Conservation (phyloP, 2,329 filamentous ascomycete species). For the Xenoacremonium recifei region DNA sequence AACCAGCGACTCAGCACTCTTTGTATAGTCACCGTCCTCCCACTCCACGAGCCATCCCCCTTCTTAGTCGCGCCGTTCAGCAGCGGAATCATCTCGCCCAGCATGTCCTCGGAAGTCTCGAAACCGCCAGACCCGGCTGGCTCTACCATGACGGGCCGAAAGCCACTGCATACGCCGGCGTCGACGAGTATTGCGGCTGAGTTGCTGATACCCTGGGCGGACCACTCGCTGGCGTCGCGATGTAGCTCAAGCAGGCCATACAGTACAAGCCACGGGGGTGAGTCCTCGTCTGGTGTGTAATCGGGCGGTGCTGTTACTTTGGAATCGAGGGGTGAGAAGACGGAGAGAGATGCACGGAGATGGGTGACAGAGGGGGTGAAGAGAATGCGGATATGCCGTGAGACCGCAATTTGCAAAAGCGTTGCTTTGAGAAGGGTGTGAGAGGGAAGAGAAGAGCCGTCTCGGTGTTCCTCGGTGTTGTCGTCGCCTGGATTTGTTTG, state of each 20-base stretch:
- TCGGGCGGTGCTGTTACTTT: constrained; percentile 37
- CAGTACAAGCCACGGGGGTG: constrained; percentile 51
- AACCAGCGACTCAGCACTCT: constrained; percentile 67
- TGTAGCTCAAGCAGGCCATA: constrained; percentile 68
- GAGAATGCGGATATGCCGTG: constrained; percentile 65
- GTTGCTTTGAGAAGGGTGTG: constrained; percentile 56
- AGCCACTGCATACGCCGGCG: constrained; percentile 46
- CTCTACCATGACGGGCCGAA: constrained; percentile 49
- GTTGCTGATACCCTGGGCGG: constrained; percentile 66
- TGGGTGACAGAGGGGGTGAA: constrained; percentile 76
- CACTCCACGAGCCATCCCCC: constrained; percentile 55
- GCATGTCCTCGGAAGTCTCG: constrained; percentile 36
- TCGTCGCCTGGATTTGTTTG: background rate
- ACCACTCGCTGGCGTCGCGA: constrained; percentile 69
- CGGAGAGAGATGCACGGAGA: constrained; percentile 72
- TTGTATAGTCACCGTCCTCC: constrained; percentile 56
- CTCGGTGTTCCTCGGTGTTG: background rate
- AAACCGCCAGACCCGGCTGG: constrained; percentile 30
- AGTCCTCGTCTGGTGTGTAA: too few relatives aligned
- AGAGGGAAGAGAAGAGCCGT: background rate
- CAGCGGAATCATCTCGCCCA: constrained; percentile 57
- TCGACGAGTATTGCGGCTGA: constrained; percentile 65
- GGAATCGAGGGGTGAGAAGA: constrained; percentile 42
- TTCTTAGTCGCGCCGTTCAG: constrained; percentile 55
- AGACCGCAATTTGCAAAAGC: constrained; percentile 66